A percentile compares a stretch with the other conserved stretches of the same genome.
phyloP scores from a whole-genome alignment of 2,329 filamentous ascomycete species.

The Monosporascus cannonballus region DNA sequence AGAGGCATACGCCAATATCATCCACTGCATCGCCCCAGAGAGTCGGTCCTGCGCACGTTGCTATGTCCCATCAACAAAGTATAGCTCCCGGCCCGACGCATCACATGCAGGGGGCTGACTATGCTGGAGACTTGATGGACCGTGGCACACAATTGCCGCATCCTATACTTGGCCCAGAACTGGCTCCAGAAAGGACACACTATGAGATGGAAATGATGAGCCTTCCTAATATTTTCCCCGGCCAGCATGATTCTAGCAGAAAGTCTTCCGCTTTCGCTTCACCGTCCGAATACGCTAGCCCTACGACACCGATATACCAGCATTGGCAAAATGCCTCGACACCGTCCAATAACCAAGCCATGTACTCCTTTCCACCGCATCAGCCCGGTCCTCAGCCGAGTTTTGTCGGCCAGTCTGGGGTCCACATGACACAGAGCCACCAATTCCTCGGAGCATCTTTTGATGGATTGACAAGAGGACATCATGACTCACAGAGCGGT shows the following conservation, averaged over 20 bases:
- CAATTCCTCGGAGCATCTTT: slow-evolving; percentile 21
- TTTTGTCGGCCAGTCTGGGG: slow-evolving; percentile 23
- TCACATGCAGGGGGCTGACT: slow-evolving; percentile 12
- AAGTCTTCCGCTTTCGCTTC: slow-evolving; percentile 39
- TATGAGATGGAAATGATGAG: slow-evolving; percentile 27
- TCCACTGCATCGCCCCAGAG: slow-evolving; percentile 31
- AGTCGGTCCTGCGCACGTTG: slow-evolving; percentile 24
- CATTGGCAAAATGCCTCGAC: slow-evolving; percentile 41
- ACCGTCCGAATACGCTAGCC: slow-evolving; percentile 38
- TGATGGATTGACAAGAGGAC: slow-evolving; percentile 22
- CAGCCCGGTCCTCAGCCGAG: slow-evolving; percentile 21
- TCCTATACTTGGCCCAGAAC: slow-evolving; percentile 36
- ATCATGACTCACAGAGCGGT: slow-evolving; percentile 19
- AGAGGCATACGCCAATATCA: slow-evolving; percentile 26
- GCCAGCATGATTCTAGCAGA: slow-evolving; percentile 38
- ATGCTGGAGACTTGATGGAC: slow-evolving; percentile 34
- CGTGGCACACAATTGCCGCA: slow-evolving; percentile 34
- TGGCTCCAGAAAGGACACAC: slow-evolving; percentile 31
- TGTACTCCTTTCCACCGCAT: slow-evolving; percentile 42
- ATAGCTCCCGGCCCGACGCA: slow-evolving; percentile 30
- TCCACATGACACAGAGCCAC: slow-evolving; percentile 19
- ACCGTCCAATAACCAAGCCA: slow-evolving; percentile 32
- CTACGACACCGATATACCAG: slow-evolving; percentile 35
- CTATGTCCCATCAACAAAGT: slow-evolving; percentile 29
- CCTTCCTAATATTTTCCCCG: slow-evolving; percentile 39